phyloP scores from a whole-genome alignment of 306 rosid species.

The Ceratonia siliqua region DNA sequence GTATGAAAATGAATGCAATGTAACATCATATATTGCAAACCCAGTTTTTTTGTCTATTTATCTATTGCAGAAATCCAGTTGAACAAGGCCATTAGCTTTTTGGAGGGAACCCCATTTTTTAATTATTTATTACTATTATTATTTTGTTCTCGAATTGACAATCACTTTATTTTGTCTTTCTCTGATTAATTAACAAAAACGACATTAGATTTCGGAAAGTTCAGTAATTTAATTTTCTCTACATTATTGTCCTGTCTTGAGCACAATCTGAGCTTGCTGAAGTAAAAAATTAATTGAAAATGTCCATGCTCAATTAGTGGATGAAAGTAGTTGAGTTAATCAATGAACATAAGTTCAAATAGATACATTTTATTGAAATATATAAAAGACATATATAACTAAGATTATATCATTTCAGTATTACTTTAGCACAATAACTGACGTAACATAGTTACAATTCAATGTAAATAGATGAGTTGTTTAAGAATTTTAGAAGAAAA shows the following conservation, averaged over 20 bases:
- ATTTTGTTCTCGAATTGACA: neutral
- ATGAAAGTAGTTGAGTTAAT: neutral
- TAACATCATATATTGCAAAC: slow-evolving; percentile 29
- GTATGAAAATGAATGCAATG: slow-evolving; percentile 32
- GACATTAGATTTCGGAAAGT: slow-evolving; percentile 3
- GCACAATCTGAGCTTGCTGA: neutral
- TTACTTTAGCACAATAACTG: too few species aligned
- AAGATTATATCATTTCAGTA: too few species aligned
- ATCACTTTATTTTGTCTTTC: slow-evolving; percentile 22
- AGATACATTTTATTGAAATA: too few species aligned
- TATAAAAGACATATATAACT: too few species aligned
- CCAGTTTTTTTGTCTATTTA: neutral
- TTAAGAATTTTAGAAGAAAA: too few species aligned
- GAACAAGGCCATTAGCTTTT: slow-evolving; percentile 34
- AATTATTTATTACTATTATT: neutral
- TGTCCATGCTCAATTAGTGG: neutral
- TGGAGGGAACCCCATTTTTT: neutral
- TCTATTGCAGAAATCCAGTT: slow-evolving; percentile 17
- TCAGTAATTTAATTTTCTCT: slow-evolving; percentile 8
- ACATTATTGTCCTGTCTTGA: neutral
- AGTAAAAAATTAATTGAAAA: neutral
- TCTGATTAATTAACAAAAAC: slow-evolving; percentile 27
- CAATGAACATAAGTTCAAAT: neutral
- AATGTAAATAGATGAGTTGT: too few species aligned
- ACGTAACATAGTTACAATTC: too few species aligned